phyloP scores from a whole-genome alignment of 768 basidiomycete species.

The Leccinum rimulosum region DNA sequence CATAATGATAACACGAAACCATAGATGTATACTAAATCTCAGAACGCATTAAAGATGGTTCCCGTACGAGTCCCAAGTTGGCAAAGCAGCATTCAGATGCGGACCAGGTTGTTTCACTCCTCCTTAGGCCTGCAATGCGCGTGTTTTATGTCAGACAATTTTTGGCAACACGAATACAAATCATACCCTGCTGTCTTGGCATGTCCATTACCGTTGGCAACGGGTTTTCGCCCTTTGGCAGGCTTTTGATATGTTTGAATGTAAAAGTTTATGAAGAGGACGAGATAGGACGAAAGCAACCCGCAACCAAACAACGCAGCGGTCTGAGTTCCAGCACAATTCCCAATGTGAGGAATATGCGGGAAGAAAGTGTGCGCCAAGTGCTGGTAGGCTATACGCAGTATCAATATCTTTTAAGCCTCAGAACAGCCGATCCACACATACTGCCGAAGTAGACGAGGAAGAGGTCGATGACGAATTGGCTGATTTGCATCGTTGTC shows the following conservation, averaged over 20 bases:
- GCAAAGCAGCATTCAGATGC: neutral
- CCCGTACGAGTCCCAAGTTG: neutral
- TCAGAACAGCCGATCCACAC: constrained; percentile 33
- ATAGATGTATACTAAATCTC: constrained; percentile 12
- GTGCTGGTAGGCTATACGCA: constrained; percentile 68
- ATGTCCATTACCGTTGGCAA: constrained; percentile 45
- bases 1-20: constrained; percentile 15
- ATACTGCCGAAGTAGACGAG: constrained; percentile 93
- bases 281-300: constrained; percentile 86
- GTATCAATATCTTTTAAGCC: constrained; percentile 8
- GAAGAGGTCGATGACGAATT: constrained; percentile 91
- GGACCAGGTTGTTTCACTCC: constrained; percentile 24
- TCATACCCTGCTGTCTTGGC: constrained; percentile 37
- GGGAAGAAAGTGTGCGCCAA: constrained; percentile 65
- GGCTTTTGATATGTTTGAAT: constrained; percentile 81
- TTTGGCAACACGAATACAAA: neutral
- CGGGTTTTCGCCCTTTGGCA: constrained; percentile 31
- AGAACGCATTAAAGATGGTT: constrained; percentile 14
- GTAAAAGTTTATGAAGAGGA: constrained; percentile 95
- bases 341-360: constrained; percentile 64
- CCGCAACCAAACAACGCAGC: constrained; percentile 89
- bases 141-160: neutral
- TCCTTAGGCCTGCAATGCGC: constrained; percentile 31
- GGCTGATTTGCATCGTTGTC: constrained; percentile 93
- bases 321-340: constrained; percentile 85